Base-by-base conservation (phyloP, 1,139 yeast genomes). In the Hansenula anomala region DNA sequence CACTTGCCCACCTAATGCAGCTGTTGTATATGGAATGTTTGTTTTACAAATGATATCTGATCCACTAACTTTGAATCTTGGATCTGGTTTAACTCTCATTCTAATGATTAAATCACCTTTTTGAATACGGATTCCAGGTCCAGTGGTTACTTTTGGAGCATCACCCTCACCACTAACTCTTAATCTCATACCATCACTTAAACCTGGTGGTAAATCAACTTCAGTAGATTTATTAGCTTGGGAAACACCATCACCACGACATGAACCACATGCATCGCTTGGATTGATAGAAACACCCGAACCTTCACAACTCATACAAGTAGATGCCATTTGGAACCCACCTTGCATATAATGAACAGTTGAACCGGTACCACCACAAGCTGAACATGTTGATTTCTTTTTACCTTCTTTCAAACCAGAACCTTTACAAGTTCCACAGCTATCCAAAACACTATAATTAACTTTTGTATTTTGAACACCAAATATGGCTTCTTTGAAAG, bases 291-390 rank as follows among this genome's bases (percentile, higher is more conserved):
- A 72, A 3, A 88, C 94, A 39, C 99, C 99, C 4, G 86, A 68
- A 33, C 99, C 99, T 36, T 74, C 80, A 71, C 99, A 92, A 2
- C 81, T 68, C 38, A 74, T 73, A 72, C 99, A 92, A 13, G 97
- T 88, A 4, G 96, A 81, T 3, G 96, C 81, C 96, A 94, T 89
- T 55, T 90, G 97, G 76, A 92, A 94, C 0, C 97, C 97, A 10
- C 96, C 97, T 51, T 80, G 82, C 60, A 89, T 74, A 41, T 78
- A 69, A 55, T 90, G 97, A 18, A 90, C 85, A 19, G 85, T 78
- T 34, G 90, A 84, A 9, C 99, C 99, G 0, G 96, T 76, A 42
- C 99, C 99, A 42, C 89, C 90, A 69, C 99, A 92, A 4, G 87
- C 67, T 3, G 78, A 69, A 70, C 98, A 92, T 0, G 95, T 86